Evolutionary conservation across 1,284 basidiomycete species (phyloP).

Genomic region (Tylopilus sp.): DNA sequence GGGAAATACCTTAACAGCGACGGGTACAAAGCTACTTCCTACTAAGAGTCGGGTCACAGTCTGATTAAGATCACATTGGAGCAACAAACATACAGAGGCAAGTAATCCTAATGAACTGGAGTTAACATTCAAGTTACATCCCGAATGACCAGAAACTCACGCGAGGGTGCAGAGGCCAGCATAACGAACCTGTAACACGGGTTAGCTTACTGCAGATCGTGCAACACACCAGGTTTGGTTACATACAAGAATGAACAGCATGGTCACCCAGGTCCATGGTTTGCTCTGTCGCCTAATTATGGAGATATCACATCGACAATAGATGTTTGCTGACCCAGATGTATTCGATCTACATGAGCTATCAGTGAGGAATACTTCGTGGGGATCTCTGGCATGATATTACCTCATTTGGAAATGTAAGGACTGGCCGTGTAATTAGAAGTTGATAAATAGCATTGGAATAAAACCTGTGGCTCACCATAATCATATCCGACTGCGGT

Average conservation of each 20-base stretch:
- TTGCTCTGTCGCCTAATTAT: not conserved
- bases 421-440: too few species aligned
- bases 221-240: not conserved
- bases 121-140: too few species aligned
- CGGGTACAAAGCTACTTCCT: not conserved
- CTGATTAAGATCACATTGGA: not conserved
- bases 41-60: not conserved
- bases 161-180: not conserved
- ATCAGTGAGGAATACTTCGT: not conserved
- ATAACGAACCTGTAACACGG: slow-evolving; percentile 9
- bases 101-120: too few species aligned
- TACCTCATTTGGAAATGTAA: not conserved
- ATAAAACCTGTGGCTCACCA: too few species aligned
- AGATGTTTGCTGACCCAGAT: not conserved
- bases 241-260: not conserved
- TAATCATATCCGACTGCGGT: not conserved
- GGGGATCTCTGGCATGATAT: not conserved
- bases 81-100: not conserved
- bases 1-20: not conserved
- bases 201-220: not conserved
- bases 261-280: not conserved
- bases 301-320: too few species aligned
- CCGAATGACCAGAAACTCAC: too few species aligned
- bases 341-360: not conserved
- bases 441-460: too few species aligned